Evolutionary conservation across 2,329 filamentous ascomycete species (phyloP).

Genomic region (Coniochaeta ligniaria): DNA sequence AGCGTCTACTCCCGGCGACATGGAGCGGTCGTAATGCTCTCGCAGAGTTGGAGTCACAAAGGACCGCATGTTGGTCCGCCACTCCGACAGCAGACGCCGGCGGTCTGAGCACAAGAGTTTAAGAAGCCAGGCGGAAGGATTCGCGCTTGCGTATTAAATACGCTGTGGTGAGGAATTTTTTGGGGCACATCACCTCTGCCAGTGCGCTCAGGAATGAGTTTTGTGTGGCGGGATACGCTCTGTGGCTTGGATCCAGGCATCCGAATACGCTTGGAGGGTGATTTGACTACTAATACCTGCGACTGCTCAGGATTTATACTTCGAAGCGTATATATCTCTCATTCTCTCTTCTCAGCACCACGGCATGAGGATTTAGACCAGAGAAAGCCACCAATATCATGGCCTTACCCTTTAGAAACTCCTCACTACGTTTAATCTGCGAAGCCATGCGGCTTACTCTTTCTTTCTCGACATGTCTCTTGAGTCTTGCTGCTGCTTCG

Average conservation of each 20-base stretch:
- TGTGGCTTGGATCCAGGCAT: background rate
- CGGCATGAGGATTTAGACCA: background rate
- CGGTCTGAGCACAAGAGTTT: background rate
- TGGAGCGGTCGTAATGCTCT: too few species aligned
- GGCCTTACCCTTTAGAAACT: too few species aligned
- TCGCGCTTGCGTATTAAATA: background rate
- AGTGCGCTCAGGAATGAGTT: background rate
- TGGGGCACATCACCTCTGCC: background rate
- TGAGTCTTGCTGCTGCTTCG: constrained; percentile 2
- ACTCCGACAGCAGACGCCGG: background rate
- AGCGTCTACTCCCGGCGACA: too few species aligned
- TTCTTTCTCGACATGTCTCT: background rate
- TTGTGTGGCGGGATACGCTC: background rate
- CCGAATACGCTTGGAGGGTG: background rate
- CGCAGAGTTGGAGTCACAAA: too few species aligned
- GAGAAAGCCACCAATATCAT: background rate
- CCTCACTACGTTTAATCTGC: background rate
- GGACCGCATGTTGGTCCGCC: too few species aligned
- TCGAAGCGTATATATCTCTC: background rate
- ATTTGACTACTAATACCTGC: background rate
- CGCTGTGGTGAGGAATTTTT: background rate
- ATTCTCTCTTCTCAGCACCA: too few species aligned
- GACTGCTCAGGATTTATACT: background rate
- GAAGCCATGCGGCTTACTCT: constrained; percentile 5
- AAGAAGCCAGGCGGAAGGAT: too few species aligned